Evolutionary conservation across 192 early-diverging fungal species (phyloP).

Genomic region (Gonapodya sp.): DNA sequence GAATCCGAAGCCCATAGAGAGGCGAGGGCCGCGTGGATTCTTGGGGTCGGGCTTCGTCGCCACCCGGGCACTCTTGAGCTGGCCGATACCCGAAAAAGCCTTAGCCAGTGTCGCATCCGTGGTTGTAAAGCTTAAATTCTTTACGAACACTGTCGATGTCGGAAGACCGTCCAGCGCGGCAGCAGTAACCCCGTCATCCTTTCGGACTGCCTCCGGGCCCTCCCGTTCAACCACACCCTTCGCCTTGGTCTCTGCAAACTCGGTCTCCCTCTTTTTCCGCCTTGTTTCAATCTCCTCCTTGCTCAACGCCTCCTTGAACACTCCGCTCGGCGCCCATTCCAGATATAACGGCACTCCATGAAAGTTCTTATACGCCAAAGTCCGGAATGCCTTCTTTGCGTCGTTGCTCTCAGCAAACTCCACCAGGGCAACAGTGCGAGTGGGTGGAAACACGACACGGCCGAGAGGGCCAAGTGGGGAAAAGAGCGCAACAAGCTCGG

Average conservation of each 20-base stretch:
- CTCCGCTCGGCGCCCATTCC: constrained; percentile 80
- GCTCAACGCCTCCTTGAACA: constrained; percentile 48
- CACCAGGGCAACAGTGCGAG: constrained; percentile 86
- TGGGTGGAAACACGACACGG: constrained; percentile 82
- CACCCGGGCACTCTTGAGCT: constrained; percentile 70
- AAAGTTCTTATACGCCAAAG: constrained; percentile 83
- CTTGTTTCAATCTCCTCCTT: constrained; percentile 19
- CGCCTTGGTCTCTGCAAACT: constrained; percentile 19
- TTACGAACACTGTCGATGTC: constrained; percentile 80
- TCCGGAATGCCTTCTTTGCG: constrained; percentile 76
- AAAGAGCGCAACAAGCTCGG: constrained; percentile 73
- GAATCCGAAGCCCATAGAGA: constrained; percentile 97
- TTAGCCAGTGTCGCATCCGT: constrained; percentile 65
- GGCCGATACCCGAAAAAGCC: constrained; percentile 65
- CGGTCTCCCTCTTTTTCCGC: constrained; percentile 22
- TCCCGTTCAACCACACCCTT: neutral
- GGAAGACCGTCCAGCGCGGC: constrained; percentile 39
- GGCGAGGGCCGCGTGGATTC: constrained; percentile 49
- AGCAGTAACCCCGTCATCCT: constrained; percentile 16
- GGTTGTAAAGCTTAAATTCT: constrained; percentile 90
- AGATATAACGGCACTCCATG: constrained; percentile 86
- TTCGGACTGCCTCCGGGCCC: constrained; percentile 14
- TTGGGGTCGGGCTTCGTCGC: constrained; percentile 80
- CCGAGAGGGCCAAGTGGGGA: constrained; percentile 82
- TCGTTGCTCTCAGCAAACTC: constrained; percentile 87